Conservation (phyloP, 2,329 filamentous ascomycete species). For the Microascus cirrosus region DNA sequence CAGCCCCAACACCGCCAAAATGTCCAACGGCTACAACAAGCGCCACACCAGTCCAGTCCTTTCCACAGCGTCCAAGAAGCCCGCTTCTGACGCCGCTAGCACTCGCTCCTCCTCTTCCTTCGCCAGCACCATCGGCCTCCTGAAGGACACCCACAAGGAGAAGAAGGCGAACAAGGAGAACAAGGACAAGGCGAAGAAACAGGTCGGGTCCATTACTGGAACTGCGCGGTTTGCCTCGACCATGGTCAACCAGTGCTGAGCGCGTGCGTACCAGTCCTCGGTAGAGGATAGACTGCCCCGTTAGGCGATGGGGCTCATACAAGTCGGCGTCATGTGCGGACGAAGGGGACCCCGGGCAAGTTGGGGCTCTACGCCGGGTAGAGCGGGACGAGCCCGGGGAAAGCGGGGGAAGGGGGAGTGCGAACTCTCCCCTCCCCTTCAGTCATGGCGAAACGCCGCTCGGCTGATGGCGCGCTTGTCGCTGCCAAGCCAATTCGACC, state of each 20-base stretch:
- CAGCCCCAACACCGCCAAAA: background rate
- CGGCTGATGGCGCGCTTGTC: too few relatives aligned
- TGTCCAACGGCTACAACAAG: background rate
- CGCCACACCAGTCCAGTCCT: too few relatives aligned
- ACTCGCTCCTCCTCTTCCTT: slow-evolving; percentile 3
- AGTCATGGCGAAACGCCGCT: too few relatives aligned
- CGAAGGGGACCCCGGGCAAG: too few relatives aligned
- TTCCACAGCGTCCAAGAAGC: background rate
- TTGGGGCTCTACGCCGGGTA: too few relatives aligned
- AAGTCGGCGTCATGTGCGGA: background rate
- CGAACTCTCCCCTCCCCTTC: too few relatives aligned
- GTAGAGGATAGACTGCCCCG: too few relatives aligned
- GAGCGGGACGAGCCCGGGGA: too few relatives aligned
- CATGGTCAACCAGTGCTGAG: background rate
- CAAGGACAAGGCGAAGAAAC: background rate
- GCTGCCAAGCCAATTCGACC: too few relatives aligned
- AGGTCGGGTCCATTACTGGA: background rate
- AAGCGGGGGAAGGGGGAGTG: too few relatives aligned
- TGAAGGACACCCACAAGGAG: background rate
- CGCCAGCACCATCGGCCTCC: slow-evolving; percentile 1
- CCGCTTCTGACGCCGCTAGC: background rate
- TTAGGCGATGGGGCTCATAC: too few relatives aligned
- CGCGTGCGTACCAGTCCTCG: background rate
- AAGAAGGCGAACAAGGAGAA: too few relatives aligned
- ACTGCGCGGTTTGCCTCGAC: background rate